A percentile compares a stretch with the other conserved stretches of the same genome.
Evolutionary conservation across 805 yeast species (phyloP).

Genomic region (Candida sakaeoensis): DNA sequence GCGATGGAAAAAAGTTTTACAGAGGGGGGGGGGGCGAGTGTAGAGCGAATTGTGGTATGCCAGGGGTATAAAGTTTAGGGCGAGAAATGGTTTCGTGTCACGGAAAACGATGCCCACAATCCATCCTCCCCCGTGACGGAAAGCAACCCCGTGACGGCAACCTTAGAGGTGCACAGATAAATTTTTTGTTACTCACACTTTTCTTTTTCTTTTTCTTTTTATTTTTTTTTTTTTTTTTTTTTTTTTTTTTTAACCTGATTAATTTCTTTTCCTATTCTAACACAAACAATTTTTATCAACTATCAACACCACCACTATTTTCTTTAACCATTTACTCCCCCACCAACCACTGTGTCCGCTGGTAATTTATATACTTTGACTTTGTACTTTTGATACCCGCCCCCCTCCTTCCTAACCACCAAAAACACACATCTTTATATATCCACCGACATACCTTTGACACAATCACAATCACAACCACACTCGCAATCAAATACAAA

Average conservation of each 20-base stretch:
- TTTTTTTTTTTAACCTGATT: background rate
- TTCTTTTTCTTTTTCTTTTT: background rate
- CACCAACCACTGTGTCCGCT: background rate
- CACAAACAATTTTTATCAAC: conserved; percentile 2
- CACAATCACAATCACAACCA: too few relatives aligned
- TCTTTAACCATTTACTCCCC: background rate
- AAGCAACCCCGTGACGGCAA: too few relatives aligned
- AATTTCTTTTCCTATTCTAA: conserved; percentile 2
- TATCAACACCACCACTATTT: background rate
- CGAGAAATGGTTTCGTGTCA: too few relatives aligned
- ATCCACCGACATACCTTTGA: background rate
- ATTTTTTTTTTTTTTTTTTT: background rate
- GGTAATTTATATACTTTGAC: background rate
- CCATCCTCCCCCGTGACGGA: too few relatives aligned
- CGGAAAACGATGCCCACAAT: too few relatives aligned
- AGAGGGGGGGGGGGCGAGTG: too few relatives aligned
- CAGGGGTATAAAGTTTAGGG: too few relatives aligned
- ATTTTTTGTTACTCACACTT: background rate
- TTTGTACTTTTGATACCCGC: background rate
- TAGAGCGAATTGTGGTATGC: too few relatives aligned
- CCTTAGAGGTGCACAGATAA: too few relatives aligned
- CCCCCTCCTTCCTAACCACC: conserved; percentile 2
- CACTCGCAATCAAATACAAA: too few relatives aligned
- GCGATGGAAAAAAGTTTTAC: too few relatives aligned
- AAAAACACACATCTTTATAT: too few relatives aligned